A percentile compares a stretch with the other conserved stretches of the same genome.
Conservation (phyloP, 768 basidiomycete genomes). For the Hebeloma cylindrosporum region DNA sequence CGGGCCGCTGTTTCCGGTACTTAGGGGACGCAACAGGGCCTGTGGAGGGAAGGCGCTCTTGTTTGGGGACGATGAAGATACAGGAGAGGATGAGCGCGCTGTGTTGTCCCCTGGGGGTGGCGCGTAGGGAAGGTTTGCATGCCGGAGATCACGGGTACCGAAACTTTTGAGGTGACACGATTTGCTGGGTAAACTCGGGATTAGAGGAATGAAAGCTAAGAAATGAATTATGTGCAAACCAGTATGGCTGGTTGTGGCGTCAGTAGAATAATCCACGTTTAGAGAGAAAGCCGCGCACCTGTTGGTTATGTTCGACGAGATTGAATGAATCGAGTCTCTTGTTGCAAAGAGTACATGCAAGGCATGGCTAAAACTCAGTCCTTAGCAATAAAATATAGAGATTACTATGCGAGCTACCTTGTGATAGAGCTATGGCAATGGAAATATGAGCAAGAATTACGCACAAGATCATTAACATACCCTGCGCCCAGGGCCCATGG, state of each 20-base stretch:
- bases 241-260: slow-evolving; percentile 45
- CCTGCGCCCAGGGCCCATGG: slow-evolving; percentile 87
- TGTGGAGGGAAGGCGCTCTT: slow-evolving; percentile 10
- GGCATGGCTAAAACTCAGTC: slow-evolving; percentile 57
- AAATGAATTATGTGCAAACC: slow-evolving; percentile 32
- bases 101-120: slow-evolving; percentile 23
- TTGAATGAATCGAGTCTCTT: slow-evolving; percentile 77
- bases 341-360: slow-evolving; percentile 73
- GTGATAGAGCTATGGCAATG: slow-evolving; percentile 63
- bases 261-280: slow-evolving; percentile 1
- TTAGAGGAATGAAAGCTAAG: neutral
- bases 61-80: slow-evolving; percentile 24
- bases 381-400: neutral
- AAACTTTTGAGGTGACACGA: slow-evolving; percentile 78
- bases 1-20: slow-evolving; percentile 15
- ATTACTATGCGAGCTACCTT: slow-evolving; percentile 44
- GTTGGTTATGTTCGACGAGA: slow-evolving; percentile 79
- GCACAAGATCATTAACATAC: slow-evolving; percentile 39
- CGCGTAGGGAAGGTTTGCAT: slow-evolving; percentile 64
- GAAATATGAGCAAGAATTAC: slow-evolving; percentile 1
- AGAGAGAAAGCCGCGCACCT: slow-evolving; percentile 45
- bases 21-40: slow-evolving; percentile 14
- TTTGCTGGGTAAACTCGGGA: slow-evolving; percentile 52
- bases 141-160: slow-evolving; percentile 71
- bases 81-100: slow-evolving; percentile 25